phyloP scores from a whole-genome alignment of 2,329 filamentous ascomycete genomes.

The Penicillium brevicompactum region DNA sequence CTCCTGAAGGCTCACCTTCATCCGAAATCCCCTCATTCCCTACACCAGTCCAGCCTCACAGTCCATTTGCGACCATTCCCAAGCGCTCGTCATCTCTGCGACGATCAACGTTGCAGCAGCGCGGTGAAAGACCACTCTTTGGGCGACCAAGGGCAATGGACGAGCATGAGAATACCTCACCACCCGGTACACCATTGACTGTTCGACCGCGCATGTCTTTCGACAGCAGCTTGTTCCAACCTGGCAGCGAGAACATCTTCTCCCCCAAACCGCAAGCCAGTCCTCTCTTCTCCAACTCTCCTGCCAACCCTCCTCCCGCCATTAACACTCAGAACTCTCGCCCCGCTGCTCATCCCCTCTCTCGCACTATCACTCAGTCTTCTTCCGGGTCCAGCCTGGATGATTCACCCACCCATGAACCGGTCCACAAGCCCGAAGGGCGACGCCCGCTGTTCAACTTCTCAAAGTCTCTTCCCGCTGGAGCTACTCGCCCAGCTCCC shows the following conservation, averaged over 20 bases:
- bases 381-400: conserved; percentile 81
- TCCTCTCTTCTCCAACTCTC: conserved; percentile 42
- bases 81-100: conserved; percentile 76
- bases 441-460: conserved; percentile 61
- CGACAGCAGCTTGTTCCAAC: conserved; percentile 70
- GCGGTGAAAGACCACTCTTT: conserved; percentile 67
- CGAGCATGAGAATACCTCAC: conserved; percentile 53
- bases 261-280: conserved; percentile 58
- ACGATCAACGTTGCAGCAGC: conserved; percentile 85
- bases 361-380: conserved; percentile 81
- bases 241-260: conserved; percentile 67
- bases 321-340: conserved; percentile 42
- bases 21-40: conserved; percentile 30
- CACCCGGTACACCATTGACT: conserved; percentile 58
- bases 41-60: conserved; percentile 41
- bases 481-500: conserved; percentile 56
- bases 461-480: conserved; percentile 74
- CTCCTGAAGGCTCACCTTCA: conserved; percentile 29
- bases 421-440: conserved; percentile 56
- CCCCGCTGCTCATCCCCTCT: conserved; percentile 72
- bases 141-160: conserved; percentile 36
- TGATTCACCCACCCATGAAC: conserved; percentile 68
- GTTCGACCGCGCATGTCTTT: conserved; percentile 72
- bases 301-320: conserved; percentile 11
- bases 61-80: conserved; percentile 59